These are phyloP conservation scores for Salix exigua DNA, from an alignment of 345 rosid genomes.

Conservation along the genomic window DNA sequence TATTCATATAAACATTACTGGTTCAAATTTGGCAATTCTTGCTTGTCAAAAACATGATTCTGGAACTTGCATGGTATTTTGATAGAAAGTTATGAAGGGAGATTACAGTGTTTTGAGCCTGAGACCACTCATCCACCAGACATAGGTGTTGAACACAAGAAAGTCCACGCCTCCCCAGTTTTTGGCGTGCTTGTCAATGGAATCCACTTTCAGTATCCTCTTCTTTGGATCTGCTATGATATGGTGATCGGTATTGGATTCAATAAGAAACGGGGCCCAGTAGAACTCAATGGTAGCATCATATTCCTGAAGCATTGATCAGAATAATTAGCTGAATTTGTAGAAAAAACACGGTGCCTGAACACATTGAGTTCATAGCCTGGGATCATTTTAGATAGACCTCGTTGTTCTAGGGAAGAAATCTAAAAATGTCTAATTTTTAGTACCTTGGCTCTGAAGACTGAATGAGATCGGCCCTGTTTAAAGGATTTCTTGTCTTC, in stretches of 20 bases:
- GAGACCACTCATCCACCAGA: slow-evolving; percentile 36
- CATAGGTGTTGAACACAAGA: slow-evolving; percentile 29
- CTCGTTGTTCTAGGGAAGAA: background rate
- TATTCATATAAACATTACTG: background rate
- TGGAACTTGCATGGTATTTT: background rate
- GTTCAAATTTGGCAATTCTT: background rate
- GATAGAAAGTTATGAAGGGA: background rate
- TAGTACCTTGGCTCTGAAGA: slow-evolving; percentile 29
- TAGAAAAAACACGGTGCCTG: too few species aligned
- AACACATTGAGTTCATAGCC: too few species aligned
- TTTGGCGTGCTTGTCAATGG: slow-evolving; percentile 22
- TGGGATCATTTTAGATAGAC: too few species aligned
- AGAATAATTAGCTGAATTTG: background rate
- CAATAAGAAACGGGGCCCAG: slow-evolving; percentile 28
- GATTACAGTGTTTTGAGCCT: slow-evolving; percentile 23
- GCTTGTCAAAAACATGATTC: background rate
- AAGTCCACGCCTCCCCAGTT: slow-evolving; percentile 27
- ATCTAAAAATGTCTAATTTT: background rate
- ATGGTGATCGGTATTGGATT: slow-evolving; percentile 22
- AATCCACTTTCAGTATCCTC: slow-evolving; percentile 28
- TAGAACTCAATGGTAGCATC: slow-evolving; percentile 28
- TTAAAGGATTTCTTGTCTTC: slow-evolving; percentile 27
- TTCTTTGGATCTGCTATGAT: slow-evolving; percentile 28
- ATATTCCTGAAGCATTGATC: slow-evolving; percentile 17
- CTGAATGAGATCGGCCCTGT: slow-evolving; percentile 18